phyloP scores from a whole-genome alignment of 2,329 filamentous ascomycete species.

The Sporothrix globosa region DNA sequence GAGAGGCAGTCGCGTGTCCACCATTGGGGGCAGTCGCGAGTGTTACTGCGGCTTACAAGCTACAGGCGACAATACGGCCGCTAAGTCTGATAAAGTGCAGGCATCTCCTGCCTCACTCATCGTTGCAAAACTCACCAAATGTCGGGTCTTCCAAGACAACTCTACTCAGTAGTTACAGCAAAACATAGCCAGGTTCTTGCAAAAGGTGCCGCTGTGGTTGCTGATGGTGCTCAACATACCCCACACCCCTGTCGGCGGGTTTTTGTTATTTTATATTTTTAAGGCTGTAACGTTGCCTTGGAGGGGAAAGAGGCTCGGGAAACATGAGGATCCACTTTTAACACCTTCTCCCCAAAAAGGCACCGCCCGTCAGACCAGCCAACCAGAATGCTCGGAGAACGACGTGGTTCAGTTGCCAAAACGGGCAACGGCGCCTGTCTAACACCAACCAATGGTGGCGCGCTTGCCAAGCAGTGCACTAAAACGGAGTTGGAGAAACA shows the following conservation, averaged over 20 bases:
- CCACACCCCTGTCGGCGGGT: not conserved
- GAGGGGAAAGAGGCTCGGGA: slow-evolving; percentile 27
- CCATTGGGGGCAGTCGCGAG: not conserved
- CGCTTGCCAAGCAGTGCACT: not conserved
- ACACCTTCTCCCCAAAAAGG: not conserved
- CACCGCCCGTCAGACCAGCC: slow-evolving; percentile 7
- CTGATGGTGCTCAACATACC: not conserved
- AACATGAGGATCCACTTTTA: slow-evolving; percentile 2
- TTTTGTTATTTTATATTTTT: not conserved
- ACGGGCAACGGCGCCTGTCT: slow-evolving; percentile 17
- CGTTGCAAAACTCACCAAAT: not conserved
- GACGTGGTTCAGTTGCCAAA: slow-evolving; percentile 13
- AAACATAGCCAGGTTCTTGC: not conserved
- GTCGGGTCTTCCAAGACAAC: not conserved
- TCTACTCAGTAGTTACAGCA: not conserved
- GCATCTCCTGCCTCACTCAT: not conserved
- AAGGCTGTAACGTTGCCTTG: slow-evolving; percentile 36
- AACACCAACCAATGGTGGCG: not conserved
- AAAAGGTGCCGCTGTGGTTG: slow-evolving; percentile 6
- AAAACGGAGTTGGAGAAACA: not conserved
- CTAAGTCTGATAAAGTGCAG: slow-evolving; percentile 16
- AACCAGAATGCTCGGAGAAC: not conserved
- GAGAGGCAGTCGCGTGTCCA: slow-evolving; percentile 14
- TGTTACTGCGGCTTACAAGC: not conserved
- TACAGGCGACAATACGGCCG: not conserved